Base-by-base conservation (phyloP, 176 grass and related monocot genomes). In the Rhynchospora breviuscula region DNA sequence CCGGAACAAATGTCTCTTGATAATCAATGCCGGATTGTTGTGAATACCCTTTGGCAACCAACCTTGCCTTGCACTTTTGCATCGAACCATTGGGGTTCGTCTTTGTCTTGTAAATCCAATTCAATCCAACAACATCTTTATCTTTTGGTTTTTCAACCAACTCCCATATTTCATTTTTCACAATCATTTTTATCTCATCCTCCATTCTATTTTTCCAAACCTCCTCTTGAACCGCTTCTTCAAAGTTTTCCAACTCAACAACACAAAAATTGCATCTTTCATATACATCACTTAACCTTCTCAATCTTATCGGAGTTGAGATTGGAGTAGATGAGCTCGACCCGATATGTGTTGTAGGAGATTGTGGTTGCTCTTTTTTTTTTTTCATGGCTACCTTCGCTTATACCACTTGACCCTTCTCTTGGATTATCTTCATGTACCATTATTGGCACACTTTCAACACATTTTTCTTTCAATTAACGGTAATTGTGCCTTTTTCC, bases 131-230 rank as follows among this genome's bases (percentile, higher is more conserved):
- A 4, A 21, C 17, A 18, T 58, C 25, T 61, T 29, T 40, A 0
- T 59, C 26, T 46, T 71, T 56, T n/a, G 66, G 0, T 6, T 72
- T n/a, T 15, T 74, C n/a, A 26, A 74, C 13, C 40, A 74, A 53
- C 13, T 84, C 80, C 61, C 80, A 67, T 7, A 14, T 83, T 5
- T 67, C 4, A 67, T 83, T 83, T 49, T 48, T 83, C 19, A 68
- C 8, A 21, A 83, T 67, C 11, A 64, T 10, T 25, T 13, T 44
- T 7, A 83, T 67, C 22, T 84, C 25, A 0, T 75, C 48, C 19
- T 74, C 23, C 67, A 74, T 84, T 10, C n/a, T 48, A 33, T 74
- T 74, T 40, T 0, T 10, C 40, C 8, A 84, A 43, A 72, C 46
- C 40, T 71, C 10, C 7, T 74, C 57, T 61, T 44, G 44, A 8